Evolutionary conservation across 108 stramenopile genomes (phyloP).

Genomic region (Pseudonitzschia delicatissima): DNA sequence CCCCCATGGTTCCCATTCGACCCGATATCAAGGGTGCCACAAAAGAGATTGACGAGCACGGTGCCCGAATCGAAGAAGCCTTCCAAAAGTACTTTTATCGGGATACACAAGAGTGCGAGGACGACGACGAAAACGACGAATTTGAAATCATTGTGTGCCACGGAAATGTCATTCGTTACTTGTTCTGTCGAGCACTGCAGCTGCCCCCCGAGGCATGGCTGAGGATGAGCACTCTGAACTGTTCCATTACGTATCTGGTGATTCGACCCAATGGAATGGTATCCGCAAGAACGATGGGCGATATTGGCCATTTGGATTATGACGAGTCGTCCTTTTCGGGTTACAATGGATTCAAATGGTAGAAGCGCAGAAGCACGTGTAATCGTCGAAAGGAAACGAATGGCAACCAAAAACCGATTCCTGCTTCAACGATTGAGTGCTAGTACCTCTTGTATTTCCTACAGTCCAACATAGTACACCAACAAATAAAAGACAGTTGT

Average conservation of each 20-base stretch:
- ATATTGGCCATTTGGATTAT: constrained; percentile 83
- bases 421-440: not conserved
- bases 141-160: constrained; percentile 94
- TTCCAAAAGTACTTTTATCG: constrained; percentile 89
- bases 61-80: constrained; percentile 81
- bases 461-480: not conserved
- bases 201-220: constrained; percentile 92
- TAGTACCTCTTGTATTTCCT: not conserved
- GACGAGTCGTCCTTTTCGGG: constrained; percentile 65
- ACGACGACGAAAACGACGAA: constrained; percentile 49
- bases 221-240: constrained; percentile 86
- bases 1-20: constrained; percentile 74
- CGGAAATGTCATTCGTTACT: constrained; percentile 94
- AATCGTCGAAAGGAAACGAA: not conserved
- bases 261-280: constrained; percentile 82
- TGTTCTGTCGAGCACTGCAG: constrained; percentile 88
- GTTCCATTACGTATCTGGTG: constrained; percentile 80
- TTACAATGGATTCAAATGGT: constrained; percentile 82
- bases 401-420: not conserved
- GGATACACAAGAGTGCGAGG: constrained; percentile 21
- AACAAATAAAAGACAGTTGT: not conserved
- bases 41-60: constrained; percentile 63
- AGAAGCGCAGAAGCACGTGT: constrained; percentile 5
- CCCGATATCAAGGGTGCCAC: constrained; percentile 40
- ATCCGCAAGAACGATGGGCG: constrained; percentile 82